phyloP scores from a whole-genome alignment of 306 rosid genomes.

The Medicago arabica region DNA sequence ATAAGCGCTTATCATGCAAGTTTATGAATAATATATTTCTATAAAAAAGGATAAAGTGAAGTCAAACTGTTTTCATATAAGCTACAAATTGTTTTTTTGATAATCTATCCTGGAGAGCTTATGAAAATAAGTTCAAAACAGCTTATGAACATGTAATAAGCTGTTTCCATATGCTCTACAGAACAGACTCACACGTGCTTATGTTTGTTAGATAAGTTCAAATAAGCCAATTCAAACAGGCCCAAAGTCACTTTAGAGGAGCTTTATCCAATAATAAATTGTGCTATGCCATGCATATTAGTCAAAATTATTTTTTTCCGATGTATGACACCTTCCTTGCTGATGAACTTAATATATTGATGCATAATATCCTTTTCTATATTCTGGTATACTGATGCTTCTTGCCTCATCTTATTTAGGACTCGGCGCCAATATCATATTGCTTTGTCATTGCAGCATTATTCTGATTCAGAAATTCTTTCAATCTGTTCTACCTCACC shows the following conservation, averaged over 20 bases:
- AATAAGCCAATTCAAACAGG: background rate
- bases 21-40: no score
- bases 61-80: background rate
- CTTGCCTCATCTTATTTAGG: slow-evolving; percentile 54
- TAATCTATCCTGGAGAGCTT: background rate
- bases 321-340: slow-evolving; percentile 1
- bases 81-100: no score
- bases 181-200: no score
- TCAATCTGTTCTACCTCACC: slow-evolving; percentile 84
- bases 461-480: slow-evolving; percentile 79
- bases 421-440: slow-evolving; percentile 40
- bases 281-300: slow-evolving; percentile 28
- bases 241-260: background rate
- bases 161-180: no score
- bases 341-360: slow-evolving; percentile 10
- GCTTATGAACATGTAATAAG: no score
- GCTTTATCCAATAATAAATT: slow-evolving; percentile 16
- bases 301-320: slow-evolving; percentile 23
- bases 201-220: no score
- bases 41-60: no score
- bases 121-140: background rate
- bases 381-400: slow-evolving; percentile 32
- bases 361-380: slow-evolving; percentile 9
- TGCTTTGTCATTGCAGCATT: slow-evolving; percentile 50
- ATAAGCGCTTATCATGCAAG: background rate